Evolutionary conservation across 768 basidiomycete genomes (phyloP).

Genomic region (Mycena albidolilacea): DNA sequence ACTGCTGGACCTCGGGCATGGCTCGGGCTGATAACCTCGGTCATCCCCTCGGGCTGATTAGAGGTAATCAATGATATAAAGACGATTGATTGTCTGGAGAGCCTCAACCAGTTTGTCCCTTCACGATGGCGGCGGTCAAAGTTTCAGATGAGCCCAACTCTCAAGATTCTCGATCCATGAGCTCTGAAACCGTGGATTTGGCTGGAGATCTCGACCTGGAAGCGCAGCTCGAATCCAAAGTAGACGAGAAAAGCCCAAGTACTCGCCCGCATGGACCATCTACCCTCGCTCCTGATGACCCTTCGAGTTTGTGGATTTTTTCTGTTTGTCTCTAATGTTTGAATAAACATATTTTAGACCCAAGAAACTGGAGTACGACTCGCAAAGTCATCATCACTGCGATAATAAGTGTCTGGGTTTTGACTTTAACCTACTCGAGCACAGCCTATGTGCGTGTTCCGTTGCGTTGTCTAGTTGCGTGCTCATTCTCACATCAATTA

Average conservation of each 20-base stretch:
- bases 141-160: not conserved
- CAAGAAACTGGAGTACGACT: slow-evolving; percentile 24
- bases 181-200: slow-evolving; percentile 18
- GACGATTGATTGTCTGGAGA: not conserved
- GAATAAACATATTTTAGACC: slow-evolving; percentile 15
- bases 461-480: not conserved
- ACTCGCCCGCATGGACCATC: not conserved
- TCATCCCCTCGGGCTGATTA: slow-evolving; percentile 14
- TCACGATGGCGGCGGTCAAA: not conserved
- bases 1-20: no score
- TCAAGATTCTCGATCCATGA: not conserved
- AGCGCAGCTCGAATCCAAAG: slow-evolving; percentile 9
- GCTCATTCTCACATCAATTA: not conserved
- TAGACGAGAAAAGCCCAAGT: not conserved
- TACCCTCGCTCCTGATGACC: slow-evolving; percentile 27
- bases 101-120: not conserved
- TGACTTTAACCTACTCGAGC: slow-evolving; percentile 34
- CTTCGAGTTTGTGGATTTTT: slow-evolving; percentile 16
- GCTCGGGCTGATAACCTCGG: not conserved
- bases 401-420: slow-evolving; percentile 35
- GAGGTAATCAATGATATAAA: slow-evolving; percentile 2
- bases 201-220: slow-evolving; percentile 24
- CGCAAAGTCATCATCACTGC: slow-evolving; percentile 5
- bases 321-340: not conserved
- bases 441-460: slow-evolving; percentile 33